phyloP scores from a whole-genome alignment of 1,139 yeast genomes.

The Diutina catenulata region DNA sequence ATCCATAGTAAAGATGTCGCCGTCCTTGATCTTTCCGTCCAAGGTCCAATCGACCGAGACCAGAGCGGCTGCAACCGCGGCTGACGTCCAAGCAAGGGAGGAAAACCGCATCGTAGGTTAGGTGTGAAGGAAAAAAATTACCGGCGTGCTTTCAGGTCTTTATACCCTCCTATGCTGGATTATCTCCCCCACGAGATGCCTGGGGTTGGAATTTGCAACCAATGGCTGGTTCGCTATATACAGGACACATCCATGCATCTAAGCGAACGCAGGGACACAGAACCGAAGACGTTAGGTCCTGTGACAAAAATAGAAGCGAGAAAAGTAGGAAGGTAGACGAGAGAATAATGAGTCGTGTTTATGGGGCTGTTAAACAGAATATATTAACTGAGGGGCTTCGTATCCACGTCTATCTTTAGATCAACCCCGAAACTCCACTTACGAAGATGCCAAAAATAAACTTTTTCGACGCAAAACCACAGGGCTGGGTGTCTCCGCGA shows the following conservation, averaged over 20 bases:
- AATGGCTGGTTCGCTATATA: background rate
- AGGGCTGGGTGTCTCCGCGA: too few species aligned
- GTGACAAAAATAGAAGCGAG: too few species aligned
- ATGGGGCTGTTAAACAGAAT: too few species aligned
- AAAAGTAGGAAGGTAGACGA: too few species aligned
- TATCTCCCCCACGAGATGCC: background rate
- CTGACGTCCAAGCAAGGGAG: background rate
- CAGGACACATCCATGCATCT: background rate
- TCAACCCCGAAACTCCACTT: too few species aligned
- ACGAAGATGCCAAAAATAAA: too few species aligned
- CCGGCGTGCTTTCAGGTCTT: background rate
- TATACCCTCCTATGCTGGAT: background rate
- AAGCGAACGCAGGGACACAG: constrained; percentile 1
- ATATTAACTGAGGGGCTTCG: too few species aligned
- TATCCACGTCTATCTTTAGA: too few species aligned
- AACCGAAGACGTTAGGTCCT: too few species aligned
- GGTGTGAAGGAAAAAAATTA: background rate
- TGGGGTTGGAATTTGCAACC: background rate
- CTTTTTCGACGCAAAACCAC: too few species aligned
- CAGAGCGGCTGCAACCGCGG: background rate
- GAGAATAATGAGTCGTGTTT: too few species aligned
- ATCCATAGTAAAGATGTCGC: background rate
- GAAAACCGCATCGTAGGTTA: background rate
- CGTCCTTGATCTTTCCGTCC: background rate
- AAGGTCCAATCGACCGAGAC: background rate